phyloP scores from a whole-genome alignment of 345 rosid genomes.

The Atalantia buxifolia region DNA sequence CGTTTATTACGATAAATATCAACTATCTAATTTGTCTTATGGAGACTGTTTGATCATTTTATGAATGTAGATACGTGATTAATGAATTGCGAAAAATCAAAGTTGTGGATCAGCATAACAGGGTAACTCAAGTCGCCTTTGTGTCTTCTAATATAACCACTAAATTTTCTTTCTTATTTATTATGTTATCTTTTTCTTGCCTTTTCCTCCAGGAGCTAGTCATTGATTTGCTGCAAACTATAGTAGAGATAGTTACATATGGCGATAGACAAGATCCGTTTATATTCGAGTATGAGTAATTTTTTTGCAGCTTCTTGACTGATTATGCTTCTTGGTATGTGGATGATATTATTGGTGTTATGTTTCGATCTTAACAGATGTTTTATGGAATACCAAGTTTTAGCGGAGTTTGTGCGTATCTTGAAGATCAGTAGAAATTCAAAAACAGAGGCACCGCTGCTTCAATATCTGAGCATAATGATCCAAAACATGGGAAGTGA shows the following conservation, averaged over 20 bases:
- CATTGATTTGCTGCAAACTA: constrained; percentile 53
- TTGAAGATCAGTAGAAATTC: constrained; percentile 46
- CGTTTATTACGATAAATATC: too few species aligned
- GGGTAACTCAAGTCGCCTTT: constrained; percentile 30
- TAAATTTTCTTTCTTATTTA: background rate
- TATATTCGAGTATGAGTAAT: constrained; percentile 48
- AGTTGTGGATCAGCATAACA: constrained; percentile 40
- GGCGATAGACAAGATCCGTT: constrained; percentile 58
- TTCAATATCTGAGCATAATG: constrained; percentile 69
- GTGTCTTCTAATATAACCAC: background rate
- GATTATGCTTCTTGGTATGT: background rate
- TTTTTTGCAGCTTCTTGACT: background rate
- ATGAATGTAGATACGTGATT: constrained; percentile 34
- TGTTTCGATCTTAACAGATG: constrained; percentile 30
- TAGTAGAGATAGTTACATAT: constrained; percentile 63
- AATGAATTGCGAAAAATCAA: constrained; percentile 45
- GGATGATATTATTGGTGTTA: background rate
- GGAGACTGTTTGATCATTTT: background rate
- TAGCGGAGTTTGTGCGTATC: constrained; percentile 58
- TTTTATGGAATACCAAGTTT: constrained; percentile 64
- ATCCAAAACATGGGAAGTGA: constrained; percentile 61
- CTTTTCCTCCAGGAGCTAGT: constrained; percentile 37
- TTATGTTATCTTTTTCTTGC: constrained; percentile 3
- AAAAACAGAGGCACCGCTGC: constrained; percentile 52
- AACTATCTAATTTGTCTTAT: background rate